Conservation (phyloP, 495 filamentous ascomycete genomes). For the Hyphodiscus hymeniophilus region DNA sequence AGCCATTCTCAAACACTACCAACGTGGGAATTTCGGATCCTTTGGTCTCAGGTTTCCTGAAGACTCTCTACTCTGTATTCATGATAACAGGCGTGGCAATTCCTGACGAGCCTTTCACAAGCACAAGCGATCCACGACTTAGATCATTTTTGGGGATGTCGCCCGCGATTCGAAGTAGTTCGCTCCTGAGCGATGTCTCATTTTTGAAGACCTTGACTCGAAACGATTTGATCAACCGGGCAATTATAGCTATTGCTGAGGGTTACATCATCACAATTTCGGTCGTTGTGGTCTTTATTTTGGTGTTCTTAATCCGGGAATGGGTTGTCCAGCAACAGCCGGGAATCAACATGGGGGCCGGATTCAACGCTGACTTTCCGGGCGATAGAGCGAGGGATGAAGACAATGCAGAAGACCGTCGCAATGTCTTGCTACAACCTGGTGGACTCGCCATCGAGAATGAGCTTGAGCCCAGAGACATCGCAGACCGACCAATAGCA, state of each 20-base stretch:
- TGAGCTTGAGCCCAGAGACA: background rate
- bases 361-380: conserved; percentile 35
- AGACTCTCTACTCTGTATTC: conserved; percentile 16
- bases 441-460: background rate
- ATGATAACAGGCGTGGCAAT: conserved; percentile 6
- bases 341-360: conserved; percentile 54
- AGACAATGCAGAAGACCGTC: conserved; percentile 23
- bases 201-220: conserved; percentile 68
- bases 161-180: conserved; percentile 19
- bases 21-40: conserved; percentile 40
- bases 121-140: conserved; percentile 3
- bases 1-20: conserved; percentile 34
- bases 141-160: background rate
- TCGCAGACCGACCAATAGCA: conserved; percentile 15
- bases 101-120: background rate
- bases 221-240: conserved; percentile 63
- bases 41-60: conserved; percentile 24
- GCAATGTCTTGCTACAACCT: background rate
- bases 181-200: conserved; percentile 62
- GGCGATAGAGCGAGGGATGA: conserved; percentile 37
- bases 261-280: conserved; percentile 87
- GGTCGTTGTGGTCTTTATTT: conserved; percentile 85
- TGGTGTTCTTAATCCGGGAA: conserved; percentile 92
- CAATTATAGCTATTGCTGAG: conserved; percentile 78
- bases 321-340: conserved; percentile 98